Percentiles rank a stretch among this genome's conserved stretches.
These are phyloP conservation scores for Lojkania enalia DNA, from an alignment of 2,329 filamentous ascomycete species.

Conservation along the genomic window DNA sequence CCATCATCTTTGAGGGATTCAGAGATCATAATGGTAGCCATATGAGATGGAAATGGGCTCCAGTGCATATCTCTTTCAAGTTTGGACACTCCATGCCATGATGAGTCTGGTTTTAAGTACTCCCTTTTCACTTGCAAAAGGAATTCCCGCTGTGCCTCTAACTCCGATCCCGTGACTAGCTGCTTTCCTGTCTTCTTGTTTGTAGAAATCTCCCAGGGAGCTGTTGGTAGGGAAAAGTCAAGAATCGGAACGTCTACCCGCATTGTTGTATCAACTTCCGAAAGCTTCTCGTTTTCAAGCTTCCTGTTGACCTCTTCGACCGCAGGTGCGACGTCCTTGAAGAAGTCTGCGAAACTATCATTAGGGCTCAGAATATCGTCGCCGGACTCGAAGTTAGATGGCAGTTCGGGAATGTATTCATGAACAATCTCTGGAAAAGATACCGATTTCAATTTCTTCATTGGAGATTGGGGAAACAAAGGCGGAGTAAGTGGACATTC, in stretches of 20 bases:
- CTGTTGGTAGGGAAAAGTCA: slow-evolving; percentile 46
- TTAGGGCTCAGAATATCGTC: slow-evolving; percentile 25
- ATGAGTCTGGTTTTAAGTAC: slow-evolving; percentile 29
- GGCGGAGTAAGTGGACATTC: slow-evolving; percentile 53
- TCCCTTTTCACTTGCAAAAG: slow-evolving; percentile 41
- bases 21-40: slow-evolving; percentile 43
- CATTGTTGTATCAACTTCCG: slow-evolving; percentile 51
- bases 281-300: slow-evolving; percentile 51
- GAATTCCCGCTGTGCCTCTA: slow-evolving; percentile 37
- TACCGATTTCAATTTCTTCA: slow-evolving; percentile 48
- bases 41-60: slow-evolving; percentile 51
- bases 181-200: slow-evolving; percentile 13
- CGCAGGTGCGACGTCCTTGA: slow-evolving; percentile 40
- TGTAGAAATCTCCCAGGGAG: slow-evolving; percentile 53
- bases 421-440: slow-evolving; percentile 44
- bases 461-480: slow-evolving; percentile 39
- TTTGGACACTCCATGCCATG: slow-evolving; percentile 49
- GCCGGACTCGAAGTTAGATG: slow-evolving; percentile 23
- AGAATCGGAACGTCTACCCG: slow-evolving; percentile 55
- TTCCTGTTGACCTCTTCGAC: slow-evolving; percentile 41
- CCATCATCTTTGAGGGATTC: slow-evolving; percentile 46
- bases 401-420: slow-evolving; percentile 38
- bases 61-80: slow-evolving; percentile 50
- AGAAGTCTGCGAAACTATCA: slow-evolving; percentile 38
- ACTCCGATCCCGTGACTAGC: slow-evolving; percentile 20